Evolutionary conservation across 768 basidiomycete species (phyloP).

Genomic region (Suillus clintonianus): DNA sequence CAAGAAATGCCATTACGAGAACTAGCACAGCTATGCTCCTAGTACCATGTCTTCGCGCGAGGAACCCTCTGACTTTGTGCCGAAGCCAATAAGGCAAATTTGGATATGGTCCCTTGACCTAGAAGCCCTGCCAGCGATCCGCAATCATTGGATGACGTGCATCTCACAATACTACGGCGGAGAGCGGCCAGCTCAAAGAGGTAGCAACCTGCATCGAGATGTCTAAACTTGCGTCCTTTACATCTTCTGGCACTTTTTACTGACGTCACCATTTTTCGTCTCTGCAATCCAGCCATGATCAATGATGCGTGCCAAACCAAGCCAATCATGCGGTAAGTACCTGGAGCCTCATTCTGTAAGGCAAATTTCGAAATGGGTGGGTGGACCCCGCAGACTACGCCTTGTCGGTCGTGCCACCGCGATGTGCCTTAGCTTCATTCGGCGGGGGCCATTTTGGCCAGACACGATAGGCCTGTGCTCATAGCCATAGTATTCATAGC

Average conservation of each 20-base stretch:
- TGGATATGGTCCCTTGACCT: too few relatives aligned
- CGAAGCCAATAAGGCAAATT: too few relatives aligned
- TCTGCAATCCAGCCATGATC: constrained; percentile 90
- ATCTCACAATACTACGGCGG: not conserved
- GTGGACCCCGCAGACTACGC: constrained; percentile 73
- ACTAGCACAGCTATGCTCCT: too few relatives aligned
- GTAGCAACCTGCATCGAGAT: not conserved
- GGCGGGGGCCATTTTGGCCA: constrained; percentile 58
- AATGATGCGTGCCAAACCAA: constrained; percentile 80
- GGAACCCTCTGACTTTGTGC: too few relatives aligned
- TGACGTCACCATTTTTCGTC: constrained; percentile 64
- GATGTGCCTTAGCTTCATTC: constrained; percentile 78
- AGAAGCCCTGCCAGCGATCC: too few relatives aligned
- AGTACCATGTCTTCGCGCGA: too few relatives aligned
- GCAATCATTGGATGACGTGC: too few relatives aligned
- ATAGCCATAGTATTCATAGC: constrained; percentile 44
- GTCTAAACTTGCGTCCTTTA: not conserved
- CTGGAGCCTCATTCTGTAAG: constrained; percentile 95
- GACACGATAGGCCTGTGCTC: constrained; percentile 45
- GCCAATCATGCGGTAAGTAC: constrained; percentile 72
- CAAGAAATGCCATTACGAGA: too few relatives aligned
- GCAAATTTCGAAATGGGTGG: constrained; percentile 92
- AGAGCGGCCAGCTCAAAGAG: not conserved
- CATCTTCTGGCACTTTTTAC: constrained; percentile 41
- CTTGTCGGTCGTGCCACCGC: constrained; percentile 55